A percentile compares a stretch with the other conserved stretches of the same genome.
These are phyloP conservation scores for Boletus reticuloceps DNA, from an alignment of 768 basidiomycete genomes.

Conservation along the genomic window DNA sequence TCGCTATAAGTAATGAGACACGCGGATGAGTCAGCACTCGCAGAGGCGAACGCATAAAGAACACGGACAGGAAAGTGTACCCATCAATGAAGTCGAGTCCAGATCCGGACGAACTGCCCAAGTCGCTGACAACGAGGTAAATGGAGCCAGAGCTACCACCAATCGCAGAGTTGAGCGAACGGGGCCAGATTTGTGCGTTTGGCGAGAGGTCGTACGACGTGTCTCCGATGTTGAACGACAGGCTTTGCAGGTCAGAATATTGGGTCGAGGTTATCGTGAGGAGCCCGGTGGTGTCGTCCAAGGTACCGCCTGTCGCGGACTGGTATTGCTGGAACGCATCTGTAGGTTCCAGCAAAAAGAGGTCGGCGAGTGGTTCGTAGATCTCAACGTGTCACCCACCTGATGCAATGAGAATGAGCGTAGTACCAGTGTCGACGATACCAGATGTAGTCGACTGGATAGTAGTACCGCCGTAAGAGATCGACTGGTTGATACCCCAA, in stretches of 20 bases:
- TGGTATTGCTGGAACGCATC: conserved; percentile 29
- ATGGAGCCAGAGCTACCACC: conserved; percentile 26
- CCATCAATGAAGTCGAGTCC: conserved; percentile 26
- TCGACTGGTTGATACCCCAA: conserved; percentile 31
- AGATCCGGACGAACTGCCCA: conserved; percentile 11
- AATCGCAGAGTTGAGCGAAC: conserved; percentile 28
- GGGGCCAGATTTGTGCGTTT: conserved; percentile 36
- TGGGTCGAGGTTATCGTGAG: conserved; percentile 27
- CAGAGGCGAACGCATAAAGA: not conserved
- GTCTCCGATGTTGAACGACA: conserved; percentile 28
- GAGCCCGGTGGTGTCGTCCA: conserved; percentile 30
- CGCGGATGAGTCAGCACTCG: not conserved
- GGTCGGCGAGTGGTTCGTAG: not conserved
- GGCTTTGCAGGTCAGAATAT: conserved; percentile 21
- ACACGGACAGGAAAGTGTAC: conserved; percentile 14
- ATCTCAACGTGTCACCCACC: conserved; percentile 3
- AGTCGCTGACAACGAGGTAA: conserved; percentile 30
- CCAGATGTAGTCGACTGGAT: conserved; percentile 29
- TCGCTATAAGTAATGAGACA: conserved; percentile 5
- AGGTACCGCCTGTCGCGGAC: conserved; percentile 24
- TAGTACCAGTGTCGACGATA: conserved; percentile 35
- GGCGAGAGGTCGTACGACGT: conserved; percentile 18
- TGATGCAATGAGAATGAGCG: conserved; percentile 26
- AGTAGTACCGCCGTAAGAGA: conserved; percentile 23
- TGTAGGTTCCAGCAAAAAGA: conserved; percentile 11